phyloP scores from a whole-genome alignment of 495 filamentous ascomycete species.

The Hypoxylon lenormandii region DNA sequence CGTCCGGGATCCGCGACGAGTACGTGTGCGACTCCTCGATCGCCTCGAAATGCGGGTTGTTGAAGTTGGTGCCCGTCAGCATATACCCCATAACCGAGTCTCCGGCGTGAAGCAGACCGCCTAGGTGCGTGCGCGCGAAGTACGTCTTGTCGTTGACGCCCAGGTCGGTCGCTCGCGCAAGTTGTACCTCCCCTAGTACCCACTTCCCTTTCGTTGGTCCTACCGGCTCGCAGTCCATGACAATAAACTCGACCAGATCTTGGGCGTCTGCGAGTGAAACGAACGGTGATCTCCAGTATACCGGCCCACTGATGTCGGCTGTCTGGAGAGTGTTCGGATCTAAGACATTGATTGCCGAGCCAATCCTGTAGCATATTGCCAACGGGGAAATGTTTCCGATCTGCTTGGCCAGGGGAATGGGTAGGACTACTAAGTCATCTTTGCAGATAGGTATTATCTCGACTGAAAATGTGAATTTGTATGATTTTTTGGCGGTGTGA shows the following conservation, averaged over 20 bases:
- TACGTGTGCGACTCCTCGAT: constrained; percentile 77
- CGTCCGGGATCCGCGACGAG: constrained; percentile 84
- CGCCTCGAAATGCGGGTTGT: constrained; percentile 83
- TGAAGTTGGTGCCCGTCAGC: constrained; percentile 88
- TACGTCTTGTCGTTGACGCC: constrained; percentile 86
- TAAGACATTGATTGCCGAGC: constrained; percentile 86
- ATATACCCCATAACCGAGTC: constrained; percentile 94
- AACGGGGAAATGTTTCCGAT: constrained; percentile 89
- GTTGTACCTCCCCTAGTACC: constrained; percentile 83
- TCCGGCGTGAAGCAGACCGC: constrained; percentile 84
- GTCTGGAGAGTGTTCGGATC: constrained; percentile 92
- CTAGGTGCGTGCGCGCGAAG: constrained; percentile 89
- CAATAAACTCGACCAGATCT: constrained; percentile 88
- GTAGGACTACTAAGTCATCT: constrained; percentile 93
- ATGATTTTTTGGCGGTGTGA: constrained; percentile 86
- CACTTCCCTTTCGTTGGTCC: constrained; percentile 80
- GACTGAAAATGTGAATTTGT: constrained; percentile 89
- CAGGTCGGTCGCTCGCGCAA: constrained; percentile 89
- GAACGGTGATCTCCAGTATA: constrained; percentile 93
- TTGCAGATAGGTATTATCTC: constrained; percentile 94
- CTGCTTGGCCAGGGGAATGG: constrained; percentile 83
- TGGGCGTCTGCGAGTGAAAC: constrained; percentile 81
- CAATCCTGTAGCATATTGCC: constrained; percentile 85
- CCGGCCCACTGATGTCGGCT: constrained; percentile 79
- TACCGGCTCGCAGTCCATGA: constrained; percentile 91